Evolutionary conservation across 1,284 basidiomycete species (phyloP), one percentile per base, ranked within the genome.

Genomic region (Trametes pubescens): DNA sequence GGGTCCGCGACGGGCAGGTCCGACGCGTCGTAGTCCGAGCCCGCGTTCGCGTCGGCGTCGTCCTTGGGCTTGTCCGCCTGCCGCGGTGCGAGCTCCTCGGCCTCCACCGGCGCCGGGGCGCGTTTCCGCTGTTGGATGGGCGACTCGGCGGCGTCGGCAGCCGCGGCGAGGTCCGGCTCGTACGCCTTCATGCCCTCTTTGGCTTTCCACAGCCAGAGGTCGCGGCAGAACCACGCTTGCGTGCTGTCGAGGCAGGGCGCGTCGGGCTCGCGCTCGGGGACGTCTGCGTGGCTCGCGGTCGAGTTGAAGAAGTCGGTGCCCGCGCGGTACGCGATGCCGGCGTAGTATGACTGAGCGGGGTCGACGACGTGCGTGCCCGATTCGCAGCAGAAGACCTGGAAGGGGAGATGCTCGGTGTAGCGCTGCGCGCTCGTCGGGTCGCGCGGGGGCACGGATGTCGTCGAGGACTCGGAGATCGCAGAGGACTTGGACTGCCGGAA

Each of bases 371-470:
- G 96, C 0, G 95, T 95, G 4, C 96, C 96, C 1, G 94, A 93
- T 80, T 98, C 96, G 79, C 96, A 98, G 81, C 96, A 98, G 79
- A 96, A 98, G 14, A 93, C 94, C 76, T 98, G 96, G 83, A 98
- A 98, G 2, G 96, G 96, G 1, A 98, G 85, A 75, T 98, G 95
- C 66, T 92, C 87, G 1, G 87, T 87, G 78, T 96, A 98, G 32
- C 95, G 91, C 51, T 86, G 81, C 1, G 94, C 89, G 9, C 93
- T 94, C 52, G 83, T 81, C 57, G 82, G 80, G 75, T 98, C 95
- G 66, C 95, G 89, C 1, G 95, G 95, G 13, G 96, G 96, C 0
- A 95, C 94, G 10, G 73, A 73, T 29, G 70, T 74, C 21, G 74
- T 66, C 0, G 74, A 68, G 11, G 91, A 90, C 71, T 94, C 91